Base-by-base conservation (phyloP, 164 flowering plant species). In the Malania oleifera region DNA sequence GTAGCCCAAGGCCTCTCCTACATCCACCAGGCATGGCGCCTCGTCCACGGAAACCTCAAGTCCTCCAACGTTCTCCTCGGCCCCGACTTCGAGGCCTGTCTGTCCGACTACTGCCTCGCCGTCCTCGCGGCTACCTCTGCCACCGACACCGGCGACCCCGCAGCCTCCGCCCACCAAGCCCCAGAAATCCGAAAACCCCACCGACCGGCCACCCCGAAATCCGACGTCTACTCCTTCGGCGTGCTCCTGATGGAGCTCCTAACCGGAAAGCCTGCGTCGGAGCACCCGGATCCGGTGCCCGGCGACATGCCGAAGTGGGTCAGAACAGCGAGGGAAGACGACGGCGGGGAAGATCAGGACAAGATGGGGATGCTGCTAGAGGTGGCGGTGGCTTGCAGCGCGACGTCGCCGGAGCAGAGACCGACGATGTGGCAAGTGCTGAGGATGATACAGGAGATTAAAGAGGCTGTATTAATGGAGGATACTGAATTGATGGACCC, bases 1-100 rank as follows among this genome's bases (percentile, higher is more conserved):
- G 80, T 86, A n/a, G 96, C 96, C 1, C 96, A 88, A 49, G 99
- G 99, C 20, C 86, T 93, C n/a, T 78, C 89, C 56, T 85, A 85
- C 78, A 82, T 93, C 63, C 99, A 93, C 81, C 95, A 88, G 65
- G 86, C 88, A 45, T 86, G 88, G 72, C 71, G 80, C 61, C 85
- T 93, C 1, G 81, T 86, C 66, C 98, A 92, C 51, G 97, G 97
- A 62, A 90, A 90, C 62, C 83, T 93, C 74, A 93, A 88, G 54
- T 77, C 97, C 45, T 76, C 95, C 59, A 93, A 93, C 61, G 87
- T 93, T 61, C 95, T 93, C 70, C 88, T 93, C 3, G 97, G 97
- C 28, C 46, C 84, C 10, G 99, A 90, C 63, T 90, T 93, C 52
- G 98, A 93, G 67, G 99, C 99, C 45, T 81, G 95, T 60, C 66